Conservation (phyloP, 352 stramenopile genomes). For the Phytophthora melonis region DNA sequence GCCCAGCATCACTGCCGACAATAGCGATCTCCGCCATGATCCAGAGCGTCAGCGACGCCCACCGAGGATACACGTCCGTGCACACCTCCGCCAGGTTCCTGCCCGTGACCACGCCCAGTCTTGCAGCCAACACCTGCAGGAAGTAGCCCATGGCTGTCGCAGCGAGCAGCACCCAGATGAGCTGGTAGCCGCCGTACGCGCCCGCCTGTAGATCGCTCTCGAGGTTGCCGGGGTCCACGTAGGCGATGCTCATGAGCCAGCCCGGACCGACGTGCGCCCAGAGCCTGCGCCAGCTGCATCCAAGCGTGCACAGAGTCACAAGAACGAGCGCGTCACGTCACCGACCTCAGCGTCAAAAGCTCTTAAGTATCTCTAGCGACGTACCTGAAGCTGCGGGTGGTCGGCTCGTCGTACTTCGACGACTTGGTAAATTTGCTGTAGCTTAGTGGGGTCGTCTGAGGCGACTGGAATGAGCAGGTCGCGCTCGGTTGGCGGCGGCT, state of each 20-base stretch:
- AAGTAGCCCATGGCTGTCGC: constrained; percentile 93
- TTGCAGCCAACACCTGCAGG: constrained; percentile 93
- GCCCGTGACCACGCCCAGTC: constrained; percentile 93
- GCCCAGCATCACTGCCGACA: constrained; percentile 91
- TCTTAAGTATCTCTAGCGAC: constrained; percentile 20
- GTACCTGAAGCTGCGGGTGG: constrained; percentile 35
- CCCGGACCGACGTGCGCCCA: constrained; percentile 87
- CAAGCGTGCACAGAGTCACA: background rate
- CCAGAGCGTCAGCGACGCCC: constrained; percentile 84
- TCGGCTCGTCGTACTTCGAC: constrained; percentile 42
- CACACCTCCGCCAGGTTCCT: constrained; percentile 93
- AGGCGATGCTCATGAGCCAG: constrained; percentile 95
- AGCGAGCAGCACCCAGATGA: constrained; percentile 94
- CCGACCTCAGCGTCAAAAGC: constrained; percentile 7
- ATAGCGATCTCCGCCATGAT: constrained; percentile 95
- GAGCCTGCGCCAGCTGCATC: constrained; percentile 69
- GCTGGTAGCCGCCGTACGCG: constrained; percentile 89
- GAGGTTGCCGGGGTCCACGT: constrained; percentile 96
- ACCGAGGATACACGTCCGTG: constrained; percentile 79
- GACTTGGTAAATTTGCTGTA: background rate
- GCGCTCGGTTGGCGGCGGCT: background rate
- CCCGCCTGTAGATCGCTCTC: constrained; percentile 96
- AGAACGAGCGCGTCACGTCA: background rate
- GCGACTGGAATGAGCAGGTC: constrained; percentile 5
- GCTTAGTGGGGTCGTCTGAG: background rate